Conservation (phyloP, 257 asterid genomes). For the Oldenlandia corymbosa region DNA sequence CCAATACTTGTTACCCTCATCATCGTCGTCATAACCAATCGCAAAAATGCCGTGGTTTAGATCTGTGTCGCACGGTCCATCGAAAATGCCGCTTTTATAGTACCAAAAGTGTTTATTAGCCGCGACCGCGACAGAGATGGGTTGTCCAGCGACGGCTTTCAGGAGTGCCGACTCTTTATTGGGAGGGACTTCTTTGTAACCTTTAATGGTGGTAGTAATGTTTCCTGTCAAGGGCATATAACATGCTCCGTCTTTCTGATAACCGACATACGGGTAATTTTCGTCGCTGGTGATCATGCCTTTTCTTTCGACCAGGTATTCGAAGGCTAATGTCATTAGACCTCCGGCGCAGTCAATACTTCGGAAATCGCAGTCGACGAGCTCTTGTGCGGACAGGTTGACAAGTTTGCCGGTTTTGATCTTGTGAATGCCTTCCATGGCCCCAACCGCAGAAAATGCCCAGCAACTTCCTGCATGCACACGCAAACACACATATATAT, state of each 20-base stretch:
- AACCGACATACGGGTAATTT: neutral
- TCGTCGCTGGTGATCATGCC: neutral
- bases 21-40: conserved; percentile 19
- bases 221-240: neutral
- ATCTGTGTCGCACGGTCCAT: conserved; percentile 24
- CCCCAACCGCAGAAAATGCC: too few relatives aligned
- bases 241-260: too few relatives aligned
- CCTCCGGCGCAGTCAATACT: neutral
- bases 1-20: conserved; percentile 23
- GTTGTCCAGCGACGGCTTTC: conserved; percentile 19
- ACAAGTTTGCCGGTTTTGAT: too few relatives aligned
- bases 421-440: too few relatives aligned
- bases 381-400: too few relatives aligned
- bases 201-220: neutral
- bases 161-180: neutral
- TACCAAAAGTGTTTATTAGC: conserved; percentile 25
- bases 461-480: too few relatives aligned
- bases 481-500: too few relatives aligned
- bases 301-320: neutral
- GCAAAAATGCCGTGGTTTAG: conserved; percentile 33
- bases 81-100: conserved; percentile 27
- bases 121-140: conserved; percentile 37
- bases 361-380: too few relatives aligned
- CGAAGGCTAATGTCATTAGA: neutral
- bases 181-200: neutral